A percentile compares a stretch with the other conserved stretches of the same genome.
Evolutionary conservation across 331 rosid genomes (phyloP).

Genomic region (Cucumis variabilis): DNA sequence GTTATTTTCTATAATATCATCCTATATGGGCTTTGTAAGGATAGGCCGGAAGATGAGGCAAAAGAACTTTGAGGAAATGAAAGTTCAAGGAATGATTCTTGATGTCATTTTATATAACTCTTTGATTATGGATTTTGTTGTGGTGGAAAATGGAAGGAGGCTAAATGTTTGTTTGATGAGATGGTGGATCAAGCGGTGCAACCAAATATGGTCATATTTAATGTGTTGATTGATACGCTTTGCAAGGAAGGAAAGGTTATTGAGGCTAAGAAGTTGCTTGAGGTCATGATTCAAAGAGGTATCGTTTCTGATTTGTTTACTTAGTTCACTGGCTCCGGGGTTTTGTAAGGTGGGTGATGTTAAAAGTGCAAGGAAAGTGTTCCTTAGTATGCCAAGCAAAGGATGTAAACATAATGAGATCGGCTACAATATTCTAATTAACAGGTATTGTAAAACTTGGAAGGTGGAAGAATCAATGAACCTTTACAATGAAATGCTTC

Average conservation of each 20-base stretch:
- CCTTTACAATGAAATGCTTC: conserved; percentile 44
- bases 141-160: neutral
- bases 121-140: too few species aligned
- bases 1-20: too few species aligned
- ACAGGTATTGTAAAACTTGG: conserved; percentile 39
- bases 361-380: conserved; percentile 38
- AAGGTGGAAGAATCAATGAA: conserved; percentile 45
- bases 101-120: too few species aligned
- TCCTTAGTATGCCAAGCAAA: conserved; percentile 34
- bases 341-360: conserved; percentile 41
- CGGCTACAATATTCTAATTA: conserved; percentile 45
- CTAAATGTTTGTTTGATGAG: conserved; percentile 34
- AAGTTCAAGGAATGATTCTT: too few species aligned
- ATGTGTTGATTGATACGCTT: neutral
- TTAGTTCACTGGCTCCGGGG: conserved; percentile 46
- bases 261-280: conserved; percentile 41
- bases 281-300: conserved; percentile 48
- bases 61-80: too few species aligned
- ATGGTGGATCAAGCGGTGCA: conserved; percentile 52
- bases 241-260: conserved; percentile 41
- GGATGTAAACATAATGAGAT: conserved; percentile 42
- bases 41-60: too few species aligned
- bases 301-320: conserved; percentile 32
- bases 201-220: conserved; percentile 42
- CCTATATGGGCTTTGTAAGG: too few species aligned